Percentiles rank a stretch among this genome's conserved stretches.
Evolutionary conservation across 2,329 filamentous ascomycete species (phyloP).

Genomic region (Neurospora sp.): DNA sequence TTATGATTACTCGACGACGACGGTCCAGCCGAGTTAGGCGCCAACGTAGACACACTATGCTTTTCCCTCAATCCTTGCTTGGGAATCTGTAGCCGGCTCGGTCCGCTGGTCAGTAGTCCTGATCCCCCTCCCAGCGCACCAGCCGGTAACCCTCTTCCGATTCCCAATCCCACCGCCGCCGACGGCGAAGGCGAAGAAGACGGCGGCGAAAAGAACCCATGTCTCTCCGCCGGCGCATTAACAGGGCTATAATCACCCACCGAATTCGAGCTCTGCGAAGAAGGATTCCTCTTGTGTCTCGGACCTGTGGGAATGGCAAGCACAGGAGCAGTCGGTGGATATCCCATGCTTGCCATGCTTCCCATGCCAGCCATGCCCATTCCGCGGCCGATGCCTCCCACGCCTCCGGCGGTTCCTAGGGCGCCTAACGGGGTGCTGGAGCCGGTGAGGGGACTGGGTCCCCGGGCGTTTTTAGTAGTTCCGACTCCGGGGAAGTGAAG

Average conservation of each 20-base stretch:
- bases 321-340: neutral
- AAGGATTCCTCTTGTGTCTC: conserved; percentile 19
- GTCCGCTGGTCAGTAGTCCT: neutral
- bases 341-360: neutral
- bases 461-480: neutral
- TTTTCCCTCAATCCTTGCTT: conserved; percentile 39
- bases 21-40: conserved; percentile 40
- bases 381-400: neutral
- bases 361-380: neutral
- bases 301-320: neutral
- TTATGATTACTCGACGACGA: conserved; percentile 23
- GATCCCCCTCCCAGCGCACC: too few species aligned
- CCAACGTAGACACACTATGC: conserved; percentile 52
- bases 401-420: neutral
- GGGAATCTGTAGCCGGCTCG: neutral
- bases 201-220: conserved; percentile 8
- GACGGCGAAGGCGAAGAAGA: neutral
- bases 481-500: conserved; percentile 2
- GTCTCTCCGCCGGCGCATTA: conserved; percentile 8
- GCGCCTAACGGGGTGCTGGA: neutral
- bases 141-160: neutral
- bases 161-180: conserved; percentile 5
- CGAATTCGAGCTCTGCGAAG: conserved; percentile 23
- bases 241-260: conserved; percentile 15
- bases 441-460: neutral